phyloP scores from a whole-genome alignment of 2,329 filamentous ascomycete species.

The Claviceps maximensis region DNA sequence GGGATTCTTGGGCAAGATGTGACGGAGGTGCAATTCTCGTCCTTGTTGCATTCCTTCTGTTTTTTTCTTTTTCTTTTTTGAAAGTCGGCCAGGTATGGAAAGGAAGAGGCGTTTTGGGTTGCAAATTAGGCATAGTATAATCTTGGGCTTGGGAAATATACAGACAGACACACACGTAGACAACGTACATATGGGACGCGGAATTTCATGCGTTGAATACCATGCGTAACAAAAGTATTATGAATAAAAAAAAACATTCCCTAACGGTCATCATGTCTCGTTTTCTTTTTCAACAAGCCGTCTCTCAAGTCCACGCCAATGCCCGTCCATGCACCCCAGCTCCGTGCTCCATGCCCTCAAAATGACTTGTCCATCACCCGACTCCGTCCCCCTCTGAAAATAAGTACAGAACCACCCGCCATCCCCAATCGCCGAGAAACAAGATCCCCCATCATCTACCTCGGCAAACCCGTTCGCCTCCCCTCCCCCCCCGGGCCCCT shows the following conservation, averaged over 20 bases:
- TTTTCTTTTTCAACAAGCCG: background rate
- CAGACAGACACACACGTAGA: too few relatives aligned
- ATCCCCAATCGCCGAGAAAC: too few relatives aligned
- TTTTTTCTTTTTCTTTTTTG: background rate
- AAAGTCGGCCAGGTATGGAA: background rate
- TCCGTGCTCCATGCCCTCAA: background rate
- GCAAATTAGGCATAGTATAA: background rate
- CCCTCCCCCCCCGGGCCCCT: slow-evolving; percentile 34
- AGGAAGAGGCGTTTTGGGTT: background rate
- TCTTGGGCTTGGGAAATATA: background rate
- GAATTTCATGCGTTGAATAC: background rate
- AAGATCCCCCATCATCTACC: background rate
- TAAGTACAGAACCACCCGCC: too few relatives aligned
- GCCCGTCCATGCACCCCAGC: background rate
- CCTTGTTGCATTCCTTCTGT: background rate
- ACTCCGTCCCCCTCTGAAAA: background rate
- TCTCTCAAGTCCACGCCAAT: too few relatives aligned
- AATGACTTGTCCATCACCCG: background rate
- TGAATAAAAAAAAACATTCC: background rate
- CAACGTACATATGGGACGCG: background rate
- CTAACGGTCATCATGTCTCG: background rate
- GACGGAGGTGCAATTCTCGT: background rate
- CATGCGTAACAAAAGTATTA: background rate
- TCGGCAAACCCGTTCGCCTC: slow-evolving; percentile 3
- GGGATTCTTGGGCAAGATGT: slow-evolving; percentile 55